Evolutionary conservation across 352 stramenopile genomes (phyloP).

Genomic region (Globisporangium acanthophoron): DNA sequence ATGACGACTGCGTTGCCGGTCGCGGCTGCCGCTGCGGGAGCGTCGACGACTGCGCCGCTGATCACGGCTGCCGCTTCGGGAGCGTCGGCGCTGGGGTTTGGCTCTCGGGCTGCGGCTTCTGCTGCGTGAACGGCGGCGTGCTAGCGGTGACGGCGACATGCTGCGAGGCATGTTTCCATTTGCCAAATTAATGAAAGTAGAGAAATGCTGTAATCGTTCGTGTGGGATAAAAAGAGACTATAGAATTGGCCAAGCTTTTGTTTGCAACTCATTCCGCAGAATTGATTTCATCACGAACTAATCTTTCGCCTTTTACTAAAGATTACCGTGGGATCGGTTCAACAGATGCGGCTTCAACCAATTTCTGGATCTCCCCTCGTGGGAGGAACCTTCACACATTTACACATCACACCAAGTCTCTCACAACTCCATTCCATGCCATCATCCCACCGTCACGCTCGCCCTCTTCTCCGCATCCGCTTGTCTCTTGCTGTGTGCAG

Average conservation of each 20-base stretch:
- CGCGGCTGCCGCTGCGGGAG: background rate
- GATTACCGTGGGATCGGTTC: slow-evolving; percentile 89
- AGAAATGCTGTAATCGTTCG: background rate
- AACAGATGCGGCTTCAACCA: slow-evolving; percentile 65
- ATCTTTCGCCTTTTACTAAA: slow-evolving; percentile 95
- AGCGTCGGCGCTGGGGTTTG: background rate
- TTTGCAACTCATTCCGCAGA: slow-evolving; percentile 20
- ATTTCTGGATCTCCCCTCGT: slow-evolving; percentile 44
- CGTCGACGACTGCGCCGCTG: background rate
- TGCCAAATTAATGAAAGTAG: background rate
- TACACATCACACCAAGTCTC: background rate
- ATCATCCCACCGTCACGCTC: background rate
- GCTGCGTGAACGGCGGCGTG: slow-evolving; percentile 8
- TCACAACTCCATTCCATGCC: background rate
- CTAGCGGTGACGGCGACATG: background rate
- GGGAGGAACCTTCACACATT: slow-evolving; percentile 1
- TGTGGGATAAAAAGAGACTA: background rate
- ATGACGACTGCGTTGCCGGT: background rate
- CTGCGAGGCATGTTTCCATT: slow-evolving; percentile 7
- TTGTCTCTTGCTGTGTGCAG: too few species aligned
- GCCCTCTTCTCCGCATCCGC: too few species aligned
- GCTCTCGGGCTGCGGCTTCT: slow-evolving; percentile 1
- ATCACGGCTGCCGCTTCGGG: background rate
- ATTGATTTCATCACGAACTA: slow-evolving; percentile 77
- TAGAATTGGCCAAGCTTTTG: background rate